Evolutionary conservation across 2,329 filamentous ascomycete species (phyloP).

Genomic region (Ascochyta viciae-villosae): DNA sequence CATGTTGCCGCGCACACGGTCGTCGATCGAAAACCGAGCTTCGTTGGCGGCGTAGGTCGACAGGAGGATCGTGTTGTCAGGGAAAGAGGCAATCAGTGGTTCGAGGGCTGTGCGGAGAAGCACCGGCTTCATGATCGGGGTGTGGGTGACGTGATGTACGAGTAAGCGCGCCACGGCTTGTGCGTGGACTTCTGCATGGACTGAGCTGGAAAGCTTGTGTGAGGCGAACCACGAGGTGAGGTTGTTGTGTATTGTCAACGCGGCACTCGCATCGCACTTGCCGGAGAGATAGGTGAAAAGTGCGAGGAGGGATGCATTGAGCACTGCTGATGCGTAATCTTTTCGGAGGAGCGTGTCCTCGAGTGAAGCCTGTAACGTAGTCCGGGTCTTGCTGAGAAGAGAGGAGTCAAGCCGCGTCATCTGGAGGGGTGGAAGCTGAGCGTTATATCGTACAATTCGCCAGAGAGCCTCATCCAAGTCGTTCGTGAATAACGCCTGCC

Average conservation of each 20-base stretch:
- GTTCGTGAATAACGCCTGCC: slow-evolving; percentile 66
- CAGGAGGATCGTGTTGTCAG: slow-evolving; percentile 78
- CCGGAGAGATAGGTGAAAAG: slow-evolving; percentile 71
- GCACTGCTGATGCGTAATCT: slow-evolving; percentile 54
- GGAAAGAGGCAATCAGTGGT: slow-evolving; percentile 69
- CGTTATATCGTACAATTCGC: slow-evolving; percentile 44
- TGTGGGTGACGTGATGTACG: slow-evolving; percentile 67
- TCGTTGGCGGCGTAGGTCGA: slow-evolving; percentile 77
- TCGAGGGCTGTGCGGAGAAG: slow-evolving; percentile 69
- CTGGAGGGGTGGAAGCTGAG: background rate
- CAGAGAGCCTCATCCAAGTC: slow-evolving; percentile 45
- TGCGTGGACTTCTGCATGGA: slow-evolving; percentile 68
- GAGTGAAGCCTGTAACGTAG: slow-evolving; percentile 35
- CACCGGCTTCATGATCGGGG: slow-evolving; percentile 70
- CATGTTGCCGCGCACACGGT: slow-evolving; percentile 75
- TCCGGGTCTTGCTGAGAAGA: background rate
- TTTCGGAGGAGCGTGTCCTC: slow-evolving; percentile 62
- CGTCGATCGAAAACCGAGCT: slow-evolving; percentile 73
- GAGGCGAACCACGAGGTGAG: slow-evolving; percentile 32
- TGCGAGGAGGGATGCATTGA: slow-evolving; percentile 67
- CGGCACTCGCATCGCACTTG: slow-evolving; percentile 40
- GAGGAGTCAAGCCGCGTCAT: slow-evolving; percentile 3
- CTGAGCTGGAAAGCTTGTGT: slow-evolving; percentile 25
- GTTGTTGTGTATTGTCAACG: slow-evolving; percentile 49
- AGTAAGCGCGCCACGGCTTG: slow-evolving; percentile 73